phyloP scores from a whole-genome alignment of 768 basidiomycete species.

The Podaxis rugospora region DNA sequence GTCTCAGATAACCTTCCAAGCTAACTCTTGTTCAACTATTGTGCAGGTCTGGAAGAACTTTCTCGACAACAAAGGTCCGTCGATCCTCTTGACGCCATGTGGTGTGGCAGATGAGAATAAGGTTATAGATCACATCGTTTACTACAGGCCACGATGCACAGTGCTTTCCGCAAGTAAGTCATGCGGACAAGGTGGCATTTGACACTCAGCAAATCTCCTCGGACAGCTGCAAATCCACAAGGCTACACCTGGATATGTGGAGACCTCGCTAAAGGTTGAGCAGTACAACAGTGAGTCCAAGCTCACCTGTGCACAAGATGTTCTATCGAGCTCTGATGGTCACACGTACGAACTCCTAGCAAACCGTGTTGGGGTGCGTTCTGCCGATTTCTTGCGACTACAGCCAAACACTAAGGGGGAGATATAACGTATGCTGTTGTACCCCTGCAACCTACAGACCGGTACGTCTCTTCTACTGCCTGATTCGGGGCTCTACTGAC shows the following conservation, averaged over 20 bases:
- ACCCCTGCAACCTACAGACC: slow-evolving; percentile 23
- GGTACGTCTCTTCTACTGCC: slow-evolving; percentile 20
- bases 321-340: background rate
- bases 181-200: background rate
- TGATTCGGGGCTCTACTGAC: background rate
- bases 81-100: background rate
- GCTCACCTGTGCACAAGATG: background rate
- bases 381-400: background rate
- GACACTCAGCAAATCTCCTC: slow-evolving; percentile 1
- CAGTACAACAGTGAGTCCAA: slow-evolving; percentile 60
- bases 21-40: background rate
- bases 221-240: slow-evolving; percentile 56
- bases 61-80: slow-evolving; percentile 63
- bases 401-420: background rate
- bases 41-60: slow-evolving; percentile 80
- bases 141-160: slow-evolving; percentile 68
- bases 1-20: slow-evolving; percentile 10
- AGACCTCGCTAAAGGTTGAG: slow-evolving; percentile 69
- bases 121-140: slow-evolving; percentile 10
- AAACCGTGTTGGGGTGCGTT: slow-evolving; percentile 74
- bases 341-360: slow-evolving; percentile 35
- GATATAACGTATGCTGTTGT: background rate
- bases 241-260: slow-evolving; percentile 69
- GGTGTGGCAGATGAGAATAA: slow-evolving; percentile 1
- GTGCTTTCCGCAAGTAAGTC: slow-evolving; percentile 72